Evolutionary conservation across 768 basidiomycete species (phyloP).

Genomic region (Lactarius sanguifluus): DNA sequence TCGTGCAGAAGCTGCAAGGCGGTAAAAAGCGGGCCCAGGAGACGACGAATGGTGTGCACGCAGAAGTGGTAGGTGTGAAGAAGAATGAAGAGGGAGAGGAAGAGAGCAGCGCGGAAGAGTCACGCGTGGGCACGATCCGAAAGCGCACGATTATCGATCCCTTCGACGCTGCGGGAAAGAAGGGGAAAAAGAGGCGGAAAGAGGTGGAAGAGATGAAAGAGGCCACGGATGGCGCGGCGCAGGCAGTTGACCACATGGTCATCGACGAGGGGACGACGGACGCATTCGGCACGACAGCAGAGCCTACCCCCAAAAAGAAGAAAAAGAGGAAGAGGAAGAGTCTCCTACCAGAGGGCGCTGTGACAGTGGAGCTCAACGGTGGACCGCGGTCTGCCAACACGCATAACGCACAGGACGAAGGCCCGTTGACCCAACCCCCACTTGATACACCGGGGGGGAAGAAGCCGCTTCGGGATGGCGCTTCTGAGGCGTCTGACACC

Average conservation of each 20-base stretch:
- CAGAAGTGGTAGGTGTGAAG: background rate
- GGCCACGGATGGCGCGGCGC: background rate
- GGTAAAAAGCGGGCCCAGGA: slow-evolving; percentile 48
- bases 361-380: background rate
- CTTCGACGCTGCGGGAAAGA: slow-evolving; percentile 42
- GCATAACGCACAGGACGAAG: background rate
- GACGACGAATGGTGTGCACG: slow-evolving; percentile 38
- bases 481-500: slow-evolving; percentile 1
- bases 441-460: slow-evolving; percentile 1
- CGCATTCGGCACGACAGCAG: background rate
- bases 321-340: slow-evolving; percentile 34
- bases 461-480: background rate
- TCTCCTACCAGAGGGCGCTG: slow-evolving; percentile 1
- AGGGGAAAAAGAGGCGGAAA: slow-evolving; percentile 48
- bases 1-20: slow-evolving; percentile 58
- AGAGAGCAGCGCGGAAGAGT: slow-evolving; percentile 45
- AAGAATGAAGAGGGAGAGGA: slow-evolving; percentile 36
- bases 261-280: slow-evolving; percentile 7
- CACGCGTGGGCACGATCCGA: slow-evolving; percentile 52
- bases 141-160: slow-evolving; percentile 63
- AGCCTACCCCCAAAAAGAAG: slow-evolving; percentile 29
- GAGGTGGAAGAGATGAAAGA: background rate
- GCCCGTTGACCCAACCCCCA: background rate
- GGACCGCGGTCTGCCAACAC: background rate
- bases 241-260: background rate